Evolutionary conservation across 2,329 filamentous ascomycete species (phyloP).

Genomic region (Endocalyx cinctus): DNA sequence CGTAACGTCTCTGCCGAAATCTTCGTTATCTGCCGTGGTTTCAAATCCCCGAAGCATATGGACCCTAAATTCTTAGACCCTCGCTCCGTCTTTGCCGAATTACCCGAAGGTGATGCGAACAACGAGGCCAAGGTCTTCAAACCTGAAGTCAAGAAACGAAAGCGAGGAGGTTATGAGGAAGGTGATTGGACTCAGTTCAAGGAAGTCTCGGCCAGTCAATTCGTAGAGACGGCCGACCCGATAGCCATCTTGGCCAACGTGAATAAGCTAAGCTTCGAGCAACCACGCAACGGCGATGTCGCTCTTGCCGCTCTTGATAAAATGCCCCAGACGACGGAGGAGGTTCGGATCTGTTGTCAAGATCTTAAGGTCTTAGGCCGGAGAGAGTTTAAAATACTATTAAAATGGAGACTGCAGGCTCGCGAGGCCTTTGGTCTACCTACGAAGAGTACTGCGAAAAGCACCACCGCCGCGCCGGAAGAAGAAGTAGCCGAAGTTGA

Average conservation of each 20-base stretch:
- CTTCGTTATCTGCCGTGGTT: conserved; percentile 94
- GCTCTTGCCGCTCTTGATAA: conserved; percentile 81
- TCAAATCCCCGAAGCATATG: conserved; percentile 88
- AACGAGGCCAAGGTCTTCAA: conserved; percentile 99
- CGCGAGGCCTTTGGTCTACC: conserved; percentile 87
- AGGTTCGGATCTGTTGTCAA: conserved; percentile 71
- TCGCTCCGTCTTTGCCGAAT: conserved; percentile 83
- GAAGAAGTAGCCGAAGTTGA: conserved; percentile 78
- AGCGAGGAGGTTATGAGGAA: conserved; percentile 96
- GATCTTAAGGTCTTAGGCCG: conserved; percentile 88
- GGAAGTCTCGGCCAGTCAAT: conserved; percentile 81
- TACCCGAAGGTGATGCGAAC: conserved; percentile 80
- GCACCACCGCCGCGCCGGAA: conserved; percentile 51
- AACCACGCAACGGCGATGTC: conserved; percentile 76
- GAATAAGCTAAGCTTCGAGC: conserved; percentile 80
- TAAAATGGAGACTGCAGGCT: conserved; percentile 86
- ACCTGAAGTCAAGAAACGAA: conserved; percentile 93
- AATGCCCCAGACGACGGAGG: conserved; percentile 78
- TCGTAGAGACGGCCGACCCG: conserved; percentile 88
- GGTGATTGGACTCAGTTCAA: conserved; percentile 92
- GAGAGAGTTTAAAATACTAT: conserved; percentile 86
- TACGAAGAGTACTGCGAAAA: conserved; percentile 60
- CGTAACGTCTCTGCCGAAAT: conserved; percentile 97
- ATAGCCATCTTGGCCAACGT: conserved; percentile 84
- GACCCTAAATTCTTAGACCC: conserved; percentile 92